Conservation (phyloP, 257 asterid species). For the Oldenlandia corymbosa region DNA sequence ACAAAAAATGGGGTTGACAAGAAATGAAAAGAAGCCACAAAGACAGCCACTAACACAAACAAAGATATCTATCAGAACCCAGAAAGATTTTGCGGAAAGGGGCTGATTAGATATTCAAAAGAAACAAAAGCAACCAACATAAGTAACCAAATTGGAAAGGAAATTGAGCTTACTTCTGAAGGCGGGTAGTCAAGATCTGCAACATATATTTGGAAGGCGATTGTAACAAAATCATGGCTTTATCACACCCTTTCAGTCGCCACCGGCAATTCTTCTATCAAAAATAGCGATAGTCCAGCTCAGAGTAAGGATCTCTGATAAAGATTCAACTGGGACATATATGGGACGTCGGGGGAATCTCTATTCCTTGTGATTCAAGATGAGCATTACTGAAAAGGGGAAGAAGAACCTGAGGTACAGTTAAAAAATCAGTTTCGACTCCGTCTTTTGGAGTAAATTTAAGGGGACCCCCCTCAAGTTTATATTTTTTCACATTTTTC, state of each 20-base stretch:
- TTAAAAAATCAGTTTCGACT: background rate
- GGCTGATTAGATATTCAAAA: background rate
- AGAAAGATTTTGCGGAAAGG: background rate
- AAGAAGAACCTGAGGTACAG: background rate
- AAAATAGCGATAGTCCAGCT: background rate
- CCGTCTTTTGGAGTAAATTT: background rate
- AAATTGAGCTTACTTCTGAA: conserved; percentile 47
- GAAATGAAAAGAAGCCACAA: background rate
- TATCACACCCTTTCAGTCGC: background rate
- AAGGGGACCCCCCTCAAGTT: background rate
- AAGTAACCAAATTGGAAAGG: conserved; percentile 6
- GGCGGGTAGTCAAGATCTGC: conserved; percentile 80
- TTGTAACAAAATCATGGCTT: conserved; percentile 69
- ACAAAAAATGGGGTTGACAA: background rate
- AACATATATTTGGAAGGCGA: conserved; percentile 83
- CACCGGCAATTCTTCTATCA: background rate
- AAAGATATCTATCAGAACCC: too few species aligned
- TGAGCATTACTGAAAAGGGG: background rate
- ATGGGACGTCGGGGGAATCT: conserved; percentile 2
- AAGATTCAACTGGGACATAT: background rate
- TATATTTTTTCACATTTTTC: background rate
- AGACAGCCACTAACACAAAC: background rate
- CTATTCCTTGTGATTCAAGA: background rate
- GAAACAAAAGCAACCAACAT: background rate
- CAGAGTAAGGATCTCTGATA: conserved; percentile 1